Percentiles rank a stretch among this genome's conserved stretches.
Conservation (phyloP, 2,329 filamentous ascomycete species). For the Pyrenochaeta sp. region DNA sequence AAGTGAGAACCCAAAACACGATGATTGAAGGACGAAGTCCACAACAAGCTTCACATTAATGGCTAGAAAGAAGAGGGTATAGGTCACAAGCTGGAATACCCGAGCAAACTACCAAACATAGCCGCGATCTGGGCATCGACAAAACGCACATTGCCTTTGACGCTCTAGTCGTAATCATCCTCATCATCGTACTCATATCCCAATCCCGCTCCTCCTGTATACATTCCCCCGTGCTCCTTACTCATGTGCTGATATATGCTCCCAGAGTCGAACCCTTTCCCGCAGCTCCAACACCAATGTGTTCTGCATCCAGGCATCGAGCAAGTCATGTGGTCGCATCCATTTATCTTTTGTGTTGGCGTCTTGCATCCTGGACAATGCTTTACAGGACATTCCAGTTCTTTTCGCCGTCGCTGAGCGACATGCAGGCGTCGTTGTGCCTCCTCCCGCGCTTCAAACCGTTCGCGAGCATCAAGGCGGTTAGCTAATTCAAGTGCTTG, state of each 20-base stretch:
- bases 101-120: not conserved
- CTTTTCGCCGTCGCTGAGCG: slow-evolving; percentile 18
- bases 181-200: not conserved
- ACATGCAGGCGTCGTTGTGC: slow-evolving; percentile 1
- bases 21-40: no score
- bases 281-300: slow-evolving; percentile 56
- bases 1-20: no score
- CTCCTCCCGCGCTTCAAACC: not conserved
- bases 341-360: slow-evolving; percentile 48
- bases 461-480: slow-evolving; percentile 5
- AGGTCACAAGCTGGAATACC: no score
- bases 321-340: slow-evolving; percentile 50
- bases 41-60: no score
- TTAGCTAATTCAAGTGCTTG: slow-evolving; percentile 1
- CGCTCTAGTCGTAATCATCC: not conserved
- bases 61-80: no score
- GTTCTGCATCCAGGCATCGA: slow-evolving; percentile 42
- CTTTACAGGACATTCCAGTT: slow-evolving; percentile 42
- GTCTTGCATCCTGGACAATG: slow-evolving; percentile 49
- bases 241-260: slow-evolving; percentile 53
- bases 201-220: not conserved
- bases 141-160: no score
- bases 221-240: slow-evolving; percentile 10
- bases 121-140: not conserved
- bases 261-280: slow-evolving; percentile 27